These are phyloP conservation scores for Galeopsis tetrahit DNA, from an alignment of 257 asterid species.

Conservation along the genomic window DNA sequence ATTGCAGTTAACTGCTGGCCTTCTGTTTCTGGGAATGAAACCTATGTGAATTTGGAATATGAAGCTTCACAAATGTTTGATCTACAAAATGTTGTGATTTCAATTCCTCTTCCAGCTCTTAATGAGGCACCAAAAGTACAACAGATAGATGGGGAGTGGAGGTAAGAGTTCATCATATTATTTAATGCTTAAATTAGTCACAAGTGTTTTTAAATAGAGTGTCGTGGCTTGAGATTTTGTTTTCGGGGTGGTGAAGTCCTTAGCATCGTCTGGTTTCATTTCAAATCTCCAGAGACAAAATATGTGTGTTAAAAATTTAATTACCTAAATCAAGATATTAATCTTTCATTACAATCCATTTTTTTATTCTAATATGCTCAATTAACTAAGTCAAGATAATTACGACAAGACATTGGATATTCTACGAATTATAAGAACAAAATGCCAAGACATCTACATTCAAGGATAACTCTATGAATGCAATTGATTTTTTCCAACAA, in stretches of 20 bases:
- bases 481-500: not conserved
- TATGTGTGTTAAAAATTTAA: not conserved
- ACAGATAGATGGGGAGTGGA: constrained; percentile 94
- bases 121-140: constrained; percentile 81
- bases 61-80: constrained; percentile 75
- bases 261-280: not conserved
- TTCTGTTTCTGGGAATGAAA: constrained; percentile 85
- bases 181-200: not conserved
- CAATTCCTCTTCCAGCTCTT: constrained; percentile 96
- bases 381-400: not conserved
- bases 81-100: constrained; percentile 85
- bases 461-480: not conserved
- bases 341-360: not conserved
- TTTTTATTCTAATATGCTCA: not conserved
- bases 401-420: not conserved
- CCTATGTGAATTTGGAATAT: constrained; percentile 86
- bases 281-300: not conserved
- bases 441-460: not conserved
- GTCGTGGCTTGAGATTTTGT: not conserved
- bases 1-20: constrained; percentile 94
- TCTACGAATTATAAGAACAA: not conserved
- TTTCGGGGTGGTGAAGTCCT: not conserved
- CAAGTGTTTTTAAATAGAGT: not conserved
- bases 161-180: constrained; percentile 49
- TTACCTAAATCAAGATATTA: not conserved